These are phyloP conservation scores for Alternaria sp. DNA, from an alignment of 2,329 filamentous ascomycete species.

Conservation along the genomic window DNA sequence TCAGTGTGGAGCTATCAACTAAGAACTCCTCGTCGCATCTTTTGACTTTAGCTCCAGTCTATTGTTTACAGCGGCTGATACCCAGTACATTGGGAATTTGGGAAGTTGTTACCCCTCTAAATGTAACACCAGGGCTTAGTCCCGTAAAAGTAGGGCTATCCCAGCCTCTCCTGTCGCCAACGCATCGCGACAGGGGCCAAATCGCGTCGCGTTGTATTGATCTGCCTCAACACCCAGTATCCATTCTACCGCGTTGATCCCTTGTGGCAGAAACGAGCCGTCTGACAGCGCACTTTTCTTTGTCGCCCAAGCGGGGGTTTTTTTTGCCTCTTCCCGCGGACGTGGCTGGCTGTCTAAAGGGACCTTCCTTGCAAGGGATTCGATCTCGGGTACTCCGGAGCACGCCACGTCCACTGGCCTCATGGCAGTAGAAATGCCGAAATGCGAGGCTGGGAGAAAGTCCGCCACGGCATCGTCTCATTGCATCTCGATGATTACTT, in stretches of 20 bases:
- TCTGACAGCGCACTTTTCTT: not conserved
- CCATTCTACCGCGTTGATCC: constrained; percentile 2
- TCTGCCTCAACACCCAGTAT: constrained; percentile 4
- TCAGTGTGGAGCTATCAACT: not conserved
- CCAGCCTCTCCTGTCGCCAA: constrained; percentile 11
- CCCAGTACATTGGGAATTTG: no score
- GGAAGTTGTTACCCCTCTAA: not conserved
- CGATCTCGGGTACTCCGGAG: constrained; percentile 15
- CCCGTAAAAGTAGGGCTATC: constrained; percentile 3
- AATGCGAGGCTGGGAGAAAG: not conserved
- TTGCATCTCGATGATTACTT: not conserved
- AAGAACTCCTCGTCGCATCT: not conserved
- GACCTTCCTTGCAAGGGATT: constrained; percentile 28
- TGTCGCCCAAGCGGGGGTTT: constrained; percentile 10
- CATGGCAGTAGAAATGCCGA: not conserved
- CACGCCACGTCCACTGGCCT: constrained; percentile 18
- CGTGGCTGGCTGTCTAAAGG: constrained; percentile 11
- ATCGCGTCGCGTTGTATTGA: constrained; percentile 4
- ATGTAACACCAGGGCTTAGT: not conserved
- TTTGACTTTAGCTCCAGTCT: not conserved
- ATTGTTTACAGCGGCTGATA: not conserved
- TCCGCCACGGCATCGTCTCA: constrained; percentile 2
- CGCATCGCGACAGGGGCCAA: constrained; percentile 9
- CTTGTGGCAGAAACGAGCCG: constrained; percentile 21
- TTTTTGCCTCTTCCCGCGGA: constrained; percentile 11